These are phyloP conservation scores for Yueomyces sinensis DNA, from an alignment of 805 yeast genomes.

Conservation along the genomic window DNA sequence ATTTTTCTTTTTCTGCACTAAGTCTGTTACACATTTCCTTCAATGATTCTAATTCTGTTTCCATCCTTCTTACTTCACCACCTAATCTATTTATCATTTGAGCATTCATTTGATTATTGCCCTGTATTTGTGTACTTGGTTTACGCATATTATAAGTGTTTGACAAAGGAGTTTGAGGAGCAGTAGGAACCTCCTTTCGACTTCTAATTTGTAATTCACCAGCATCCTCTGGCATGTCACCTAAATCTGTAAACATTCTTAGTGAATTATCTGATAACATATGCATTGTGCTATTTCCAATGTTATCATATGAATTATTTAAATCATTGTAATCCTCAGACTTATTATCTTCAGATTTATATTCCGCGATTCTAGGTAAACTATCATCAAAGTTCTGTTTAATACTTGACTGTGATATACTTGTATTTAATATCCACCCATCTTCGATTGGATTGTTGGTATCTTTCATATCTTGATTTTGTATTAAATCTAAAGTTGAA, in stretches of 20 bases:
- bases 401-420: not conserved
- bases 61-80: constrained; percentile 63
- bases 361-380: not conserved
- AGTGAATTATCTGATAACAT: not conserved
- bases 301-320: not conserved
- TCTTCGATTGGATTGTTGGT: constrained; percentile 5
- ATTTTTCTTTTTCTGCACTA: constrained; percentile 43
- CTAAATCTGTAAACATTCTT: not conserved
- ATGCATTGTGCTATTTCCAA: too few relatives aligned
- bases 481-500: not conserved
- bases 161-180: not conserved
- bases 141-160: constrained; percentile 1
- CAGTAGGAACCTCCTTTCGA: not conserved
- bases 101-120: constrained; percentile 12
- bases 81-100: constrained; percentile 69
- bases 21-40: constrained; percentile 49
- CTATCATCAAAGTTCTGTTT: not conserved
- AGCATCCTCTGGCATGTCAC: constrained; percentile 18
- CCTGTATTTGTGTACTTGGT: constrained; percentile 2
- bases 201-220: constrained; percentile 7
- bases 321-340: too few relatives aligned
- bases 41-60: constrained; percentile 56
- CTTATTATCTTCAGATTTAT: not conserved
- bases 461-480: not conserved
- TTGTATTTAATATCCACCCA: constrained; percentile 9